These are phyloP conservation scores for Candida glaebosa DNA, from an alignment of 805 yeast species.

Conservation along the genomic window DNA sequence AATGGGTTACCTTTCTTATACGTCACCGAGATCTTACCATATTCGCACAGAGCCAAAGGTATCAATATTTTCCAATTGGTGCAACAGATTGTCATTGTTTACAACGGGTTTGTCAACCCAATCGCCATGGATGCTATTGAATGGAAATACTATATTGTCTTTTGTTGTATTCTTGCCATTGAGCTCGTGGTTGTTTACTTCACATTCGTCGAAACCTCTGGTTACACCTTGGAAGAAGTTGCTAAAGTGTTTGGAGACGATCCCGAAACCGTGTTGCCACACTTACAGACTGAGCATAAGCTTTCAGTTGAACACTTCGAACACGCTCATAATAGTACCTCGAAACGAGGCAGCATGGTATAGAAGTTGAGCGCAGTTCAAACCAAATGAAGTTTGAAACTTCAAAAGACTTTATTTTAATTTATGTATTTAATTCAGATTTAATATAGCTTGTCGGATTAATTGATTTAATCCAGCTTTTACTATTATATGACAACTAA, in stretches of 20 bases:
- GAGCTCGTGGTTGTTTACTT: constrained; percentile 22
- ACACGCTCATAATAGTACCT: neutral
- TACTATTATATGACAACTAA: no score
- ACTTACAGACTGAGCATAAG: neutral
- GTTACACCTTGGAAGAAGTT: constrained; percentile 34
- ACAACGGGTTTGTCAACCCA: constrained; percentile 17
- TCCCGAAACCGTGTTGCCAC: neutral
- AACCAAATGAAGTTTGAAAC: neutral
- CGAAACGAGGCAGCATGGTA: neutral
- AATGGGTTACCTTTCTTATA: constrained; percentile 30
- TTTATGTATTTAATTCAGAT: neutral
- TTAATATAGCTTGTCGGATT: neutral
- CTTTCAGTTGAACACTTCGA: neutral
- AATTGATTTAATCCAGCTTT: neutral
- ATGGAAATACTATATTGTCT: constrained; percentile 35
- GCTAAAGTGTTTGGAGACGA: constrained; percentile 27
- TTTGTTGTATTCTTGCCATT: constrained; percentile 23
- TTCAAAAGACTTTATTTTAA: no score
- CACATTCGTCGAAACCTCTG: constrained; percentile 28
- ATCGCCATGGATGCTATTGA: constrained; percentile 30
- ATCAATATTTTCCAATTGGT: constrained; percentile 20
- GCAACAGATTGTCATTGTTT: constrained; percentile 13
- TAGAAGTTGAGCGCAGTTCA: neutral
- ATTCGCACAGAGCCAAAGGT: constrained; percentile 31
- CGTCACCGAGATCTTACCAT: constrained; percentile 31